Evolutionary conservation across 2,329 filamentous ascomycete genomes (phyloP), one percentile per base, ranked within the genome.

Genomic region (Cladophialophora bantiana): DNA sequence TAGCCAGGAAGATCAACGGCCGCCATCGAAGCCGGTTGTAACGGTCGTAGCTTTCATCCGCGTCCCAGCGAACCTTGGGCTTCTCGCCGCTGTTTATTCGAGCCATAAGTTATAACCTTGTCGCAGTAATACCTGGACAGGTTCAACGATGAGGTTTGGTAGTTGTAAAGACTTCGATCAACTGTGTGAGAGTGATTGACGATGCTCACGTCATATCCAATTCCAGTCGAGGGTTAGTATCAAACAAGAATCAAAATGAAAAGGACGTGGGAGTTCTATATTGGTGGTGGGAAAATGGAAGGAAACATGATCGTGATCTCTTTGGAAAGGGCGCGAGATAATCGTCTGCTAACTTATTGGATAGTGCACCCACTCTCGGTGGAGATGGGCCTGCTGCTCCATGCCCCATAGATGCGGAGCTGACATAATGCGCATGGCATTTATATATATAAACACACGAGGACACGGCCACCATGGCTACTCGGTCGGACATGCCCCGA

Each of bases 31-130:
- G 48, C 7, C 59, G 32, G 34, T 38, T 38, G 35, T 61, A 42
- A 2, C 59, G 59, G 26, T 61, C 59, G 10, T 61, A 61, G 48
- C 59, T 61, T 35, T 61, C 59, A 9, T 61, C 59, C n/a, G 59
- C 12, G 7, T 13, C 40, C 59, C n/a, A 42, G 18, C 34, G 32
- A 50, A 32, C 18, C 20, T 38, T 35, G 35, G 59, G 3, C 35
- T 7, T 54, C 26, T 42, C 36, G 9, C 34, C 38, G n/a, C 15
- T 45, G 2, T 40, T 34, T 18, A 35, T 6, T 26, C 36, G 36
- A 10, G 45, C 36, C 59, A 61, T 61, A 13, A 10, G 45, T 26
- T 34, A 61, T 61, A 13, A 15, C 34, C n/a, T 20, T 18, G 34
- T 42, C 9, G 35, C 35, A 18, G 18, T 50, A 1, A 5, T 18